Conservation (phyloP, 1,139 yeast species). For the Eremothecium gossypii region DNA sequence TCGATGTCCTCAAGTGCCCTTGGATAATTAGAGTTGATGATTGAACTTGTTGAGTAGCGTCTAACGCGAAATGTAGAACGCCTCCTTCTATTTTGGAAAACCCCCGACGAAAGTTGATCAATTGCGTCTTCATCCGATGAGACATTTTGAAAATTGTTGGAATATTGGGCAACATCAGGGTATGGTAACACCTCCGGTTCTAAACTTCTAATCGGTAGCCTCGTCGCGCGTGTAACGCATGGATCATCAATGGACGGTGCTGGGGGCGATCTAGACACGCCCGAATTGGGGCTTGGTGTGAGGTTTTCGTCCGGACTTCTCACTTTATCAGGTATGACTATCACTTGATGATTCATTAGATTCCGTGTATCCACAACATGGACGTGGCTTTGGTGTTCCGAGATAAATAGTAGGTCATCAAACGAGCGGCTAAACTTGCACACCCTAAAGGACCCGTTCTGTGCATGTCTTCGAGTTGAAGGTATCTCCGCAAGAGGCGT, state of each 20-base stretch:
- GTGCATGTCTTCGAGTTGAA: slow-evolving; percentile 47
- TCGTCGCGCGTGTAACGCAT: slow-evolving; percentile 24
- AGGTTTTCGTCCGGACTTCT: slow-evolving; percentile 7
- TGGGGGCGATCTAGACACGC: slow-evolving; percentile 11
- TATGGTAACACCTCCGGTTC: slow-evolving; percentile 28
- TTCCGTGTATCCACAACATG: slow-evolving; percentile 74
- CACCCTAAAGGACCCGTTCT: slow-evolving; percentile 42
- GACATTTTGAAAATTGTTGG: slow-evolving; percentile 10
- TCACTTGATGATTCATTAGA: slow-evolving; percentile 64
- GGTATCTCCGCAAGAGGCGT: slow-evolving; percentile 45
- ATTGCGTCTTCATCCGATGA: not conserved
- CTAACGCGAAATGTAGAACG: slow-evolving; percentile 21
- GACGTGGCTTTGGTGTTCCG: slow-evolving; percentile 81
- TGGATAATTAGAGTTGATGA: slow-evolving; percentile 9
- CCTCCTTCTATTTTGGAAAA: slow-evolving; percentile 9
- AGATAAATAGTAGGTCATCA: slow-evolving; percentile 64
- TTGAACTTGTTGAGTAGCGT: slow-evolving; percentile 24
- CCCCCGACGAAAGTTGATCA: not conserved
- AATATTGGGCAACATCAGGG: slow-evolving; percentile 21
- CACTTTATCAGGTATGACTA: slow-evolving; percentile 41
- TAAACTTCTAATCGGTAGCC: slow-evolving; percentile 22
- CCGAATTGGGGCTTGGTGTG: slow-evolving; percentile 7
- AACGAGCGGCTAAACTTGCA: slow-evolving; percentile 61
- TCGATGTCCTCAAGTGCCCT: slow-evolving; percentile 11
- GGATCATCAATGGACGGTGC: slow-evolving; percentile 14